These are phyloP conservation scores for Aspergillus melleus DNA, from an alignment of 2,329 filamentous ascomycete genomes.

Conservation along the genomic window DNA sequence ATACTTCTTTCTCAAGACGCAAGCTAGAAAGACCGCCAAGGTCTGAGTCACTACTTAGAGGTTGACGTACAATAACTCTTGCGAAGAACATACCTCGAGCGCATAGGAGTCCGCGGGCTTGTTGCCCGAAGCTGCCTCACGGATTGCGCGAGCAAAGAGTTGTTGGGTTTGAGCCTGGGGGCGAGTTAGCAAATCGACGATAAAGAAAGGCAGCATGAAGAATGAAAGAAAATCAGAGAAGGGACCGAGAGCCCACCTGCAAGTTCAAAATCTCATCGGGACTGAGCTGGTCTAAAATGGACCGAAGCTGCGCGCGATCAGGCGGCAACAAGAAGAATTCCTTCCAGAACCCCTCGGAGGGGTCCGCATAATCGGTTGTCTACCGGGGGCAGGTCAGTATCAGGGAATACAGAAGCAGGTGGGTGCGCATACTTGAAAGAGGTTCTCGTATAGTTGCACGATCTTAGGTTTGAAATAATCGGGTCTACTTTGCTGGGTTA, in stretches of 20 bases:
- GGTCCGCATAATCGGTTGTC: conserved; percentile 66
- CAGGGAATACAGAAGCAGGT: not conserved
- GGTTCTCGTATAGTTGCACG: conserved; percentile 78
- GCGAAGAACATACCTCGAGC: conserved; percentile 66
- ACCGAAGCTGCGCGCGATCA: conserved; percentile 67
- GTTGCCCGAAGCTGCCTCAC: conserved; percentile 62
- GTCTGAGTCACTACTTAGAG: conserved; percentile 60
- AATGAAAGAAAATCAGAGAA: not conserved
- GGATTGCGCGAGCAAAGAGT: conserved; percentile 73
- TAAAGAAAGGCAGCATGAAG: too few relatives aligned
- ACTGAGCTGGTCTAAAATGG: conserved; percentile 67
- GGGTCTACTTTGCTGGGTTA: conserved; percentile 88
- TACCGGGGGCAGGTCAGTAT: conserved; percentile 37
- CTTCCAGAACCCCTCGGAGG: conserved; percentile 88
- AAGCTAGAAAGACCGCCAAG: conserved; percentile 80
- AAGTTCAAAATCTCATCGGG: conserved; percentile 74
- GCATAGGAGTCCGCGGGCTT: conserved; percentile 72
- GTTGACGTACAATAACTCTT: conserved; percentile 35
- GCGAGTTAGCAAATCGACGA: conserved; percentile 16
- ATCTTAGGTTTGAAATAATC: conserved; percentile 94
- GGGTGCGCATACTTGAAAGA: conserved; percentile 62
- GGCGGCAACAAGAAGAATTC: conserved; percentile 92
- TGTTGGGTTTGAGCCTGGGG: conserved; percentile 66
- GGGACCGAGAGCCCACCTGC: conserved; percentile 61
- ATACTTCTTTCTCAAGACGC: conserved; percentile 83